A percentile compares a stretch with the other conserved stretches of the same genome.
phyloP scores from a whole-genome alignment of 164 flowering plant species.

The Magnolia sinica region DNA sequence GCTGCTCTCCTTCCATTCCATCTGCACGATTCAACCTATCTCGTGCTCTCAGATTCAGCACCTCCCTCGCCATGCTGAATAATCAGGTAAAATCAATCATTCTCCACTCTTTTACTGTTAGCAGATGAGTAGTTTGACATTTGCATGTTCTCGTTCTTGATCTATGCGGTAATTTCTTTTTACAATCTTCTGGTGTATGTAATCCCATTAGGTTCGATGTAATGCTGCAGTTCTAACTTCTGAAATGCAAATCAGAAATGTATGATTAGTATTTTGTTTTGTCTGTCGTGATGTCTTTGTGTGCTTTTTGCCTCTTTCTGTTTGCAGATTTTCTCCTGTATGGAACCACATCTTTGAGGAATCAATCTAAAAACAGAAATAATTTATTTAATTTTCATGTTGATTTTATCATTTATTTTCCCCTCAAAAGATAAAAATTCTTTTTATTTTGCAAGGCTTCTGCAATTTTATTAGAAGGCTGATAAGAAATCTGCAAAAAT shows the following conservation, averaged over 20 bases:
- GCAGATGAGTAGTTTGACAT: neutral
- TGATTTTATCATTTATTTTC: too few species aligned
- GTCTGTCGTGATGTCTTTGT: neutral
- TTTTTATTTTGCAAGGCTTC: too few species aligned
- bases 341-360: too few species aligned
- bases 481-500: too few species aligned
- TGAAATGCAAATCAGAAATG: neutral
- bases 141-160: neutral
- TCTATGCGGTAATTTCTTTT: neutral
- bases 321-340: too few species aligned
- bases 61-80: constrained; percentile 27
- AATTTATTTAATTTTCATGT: too few species aligned
- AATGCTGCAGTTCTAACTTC: neutral
- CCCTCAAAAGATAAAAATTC: too few species aligned
- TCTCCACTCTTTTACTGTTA: neutral
- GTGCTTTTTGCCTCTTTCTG: neutral
- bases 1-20: constrained; percentile 3
- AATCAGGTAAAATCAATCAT: constrained; percentile 24
- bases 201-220: neutral
- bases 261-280: neutral
- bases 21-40: constrained; percentile 8
- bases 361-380: too few species aligned
- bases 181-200: neutral
- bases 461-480: too few species aligned
- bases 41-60: constrained; percentile 15